phyloP scores from a whole-genome alignment of 257 asterid genomes.

The Fraxinus quadrangulata region DNA sequence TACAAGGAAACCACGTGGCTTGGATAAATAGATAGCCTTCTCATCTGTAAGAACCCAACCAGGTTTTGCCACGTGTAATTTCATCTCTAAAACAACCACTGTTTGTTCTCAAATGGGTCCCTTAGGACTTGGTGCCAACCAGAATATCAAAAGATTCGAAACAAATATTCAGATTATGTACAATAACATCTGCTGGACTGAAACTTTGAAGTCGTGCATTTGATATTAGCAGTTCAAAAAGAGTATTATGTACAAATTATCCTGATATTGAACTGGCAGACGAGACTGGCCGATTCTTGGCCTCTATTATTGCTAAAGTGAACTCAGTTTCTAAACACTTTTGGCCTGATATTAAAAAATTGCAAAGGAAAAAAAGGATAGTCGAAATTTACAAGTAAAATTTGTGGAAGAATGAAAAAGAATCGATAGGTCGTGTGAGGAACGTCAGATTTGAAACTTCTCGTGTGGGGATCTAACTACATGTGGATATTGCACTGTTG shows the following conservation, averaged over 20 bases:
- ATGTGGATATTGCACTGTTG: conserved; percentile 81
- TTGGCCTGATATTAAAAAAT: conserved; percentile 25
- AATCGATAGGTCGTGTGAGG: conserved; percentile 27
- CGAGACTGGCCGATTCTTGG: conserved; percentile 27
- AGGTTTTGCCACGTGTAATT: conserved; percentile 48
- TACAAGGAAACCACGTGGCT: conserved; percentile 41
- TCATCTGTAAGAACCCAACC: conserved; percentile 54
- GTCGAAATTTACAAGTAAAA: conserved; percentile 47
- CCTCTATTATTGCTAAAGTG: conserved; percentile 43
- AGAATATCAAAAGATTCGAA: background rate
- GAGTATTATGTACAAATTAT: conserved; percentile 40
- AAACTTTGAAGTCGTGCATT: background rate
- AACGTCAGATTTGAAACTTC: conserved; percentile 3
- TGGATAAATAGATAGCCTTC: conserved; percentile 43
- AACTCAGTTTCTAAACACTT: conserved; percentile 31
- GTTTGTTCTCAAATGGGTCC: background rate
- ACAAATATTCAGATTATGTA: too few species aligned
- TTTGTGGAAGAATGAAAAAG: conserved; percentile 47
- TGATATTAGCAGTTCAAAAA: conserved; percentile 25
- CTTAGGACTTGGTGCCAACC: background rate
- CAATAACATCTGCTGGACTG: background rate
- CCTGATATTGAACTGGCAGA: conserved; percentile 23
- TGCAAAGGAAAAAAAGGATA: conserved; percentile 16
- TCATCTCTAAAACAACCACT: conserved; percentile 37
- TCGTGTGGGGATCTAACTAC: conserved; percentile 34